Evolutionary conservation across 1,139 yeast genomes (phyloP).

Genomic region (Trichomonascaceae sp.): DNA sequence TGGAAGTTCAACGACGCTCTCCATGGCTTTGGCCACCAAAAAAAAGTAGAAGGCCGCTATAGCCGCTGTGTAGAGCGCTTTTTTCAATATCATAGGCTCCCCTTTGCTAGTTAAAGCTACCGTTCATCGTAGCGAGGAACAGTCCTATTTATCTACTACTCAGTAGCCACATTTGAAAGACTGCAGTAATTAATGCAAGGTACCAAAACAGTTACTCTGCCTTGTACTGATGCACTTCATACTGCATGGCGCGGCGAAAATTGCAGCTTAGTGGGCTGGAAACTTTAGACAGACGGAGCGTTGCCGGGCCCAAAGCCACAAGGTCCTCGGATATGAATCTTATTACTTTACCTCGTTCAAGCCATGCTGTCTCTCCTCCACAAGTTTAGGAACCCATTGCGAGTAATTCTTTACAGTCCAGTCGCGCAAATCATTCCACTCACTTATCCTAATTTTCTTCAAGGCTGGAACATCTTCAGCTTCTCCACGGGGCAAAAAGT

Average conservation of each 20-base stretch:
- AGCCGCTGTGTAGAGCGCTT: not conserved
- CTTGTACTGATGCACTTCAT: not conserved
- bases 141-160: not conserved
- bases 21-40: not conserved
- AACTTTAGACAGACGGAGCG: not conserved
- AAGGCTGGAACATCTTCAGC: constrained; percentile 26
- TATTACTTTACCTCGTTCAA: not conserved
- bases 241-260: not conserved
- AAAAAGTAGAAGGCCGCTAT: not conserved
- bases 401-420: constrained; percentile 11
- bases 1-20: constrained; percentile 6
- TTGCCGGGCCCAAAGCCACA: too few species aligned
- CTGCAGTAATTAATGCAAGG: not conserved
- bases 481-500: constrained; percentile 32
- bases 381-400: constrained; percentile 6
- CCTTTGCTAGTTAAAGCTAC: not conserved
- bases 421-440: constrained; percentile 22
- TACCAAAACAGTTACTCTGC: not conserved
- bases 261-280: not conserved
- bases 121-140: not conserved
- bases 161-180: not conserved
- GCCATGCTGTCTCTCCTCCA: not conserved
- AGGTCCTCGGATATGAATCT: not conserved
- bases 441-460: constrained; percentile 26
- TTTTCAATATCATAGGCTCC: not conserved